Base-by-base conservation (phyloP, 306 rosid species). In the Parietaria judaica region DNA sequence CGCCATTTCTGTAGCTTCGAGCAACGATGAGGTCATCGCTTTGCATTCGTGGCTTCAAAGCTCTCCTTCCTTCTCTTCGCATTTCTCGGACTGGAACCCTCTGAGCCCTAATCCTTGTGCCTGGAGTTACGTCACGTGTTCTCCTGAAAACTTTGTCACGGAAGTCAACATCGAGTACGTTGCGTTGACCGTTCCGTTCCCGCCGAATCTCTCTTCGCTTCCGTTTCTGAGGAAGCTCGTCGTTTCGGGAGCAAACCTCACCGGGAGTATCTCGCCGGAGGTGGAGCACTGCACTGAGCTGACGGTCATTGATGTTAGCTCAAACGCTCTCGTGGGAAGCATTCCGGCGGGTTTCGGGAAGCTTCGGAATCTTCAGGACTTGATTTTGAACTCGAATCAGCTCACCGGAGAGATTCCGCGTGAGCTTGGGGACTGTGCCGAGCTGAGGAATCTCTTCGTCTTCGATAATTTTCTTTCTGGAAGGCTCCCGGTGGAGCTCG, bases 121-220 rank as follows among this genome's bases (percentile, higher is more conserved):
- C 4, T 86, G 97, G 95, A 48, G 84, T 16, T 76, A 55, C 78
- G 74, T 90, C 66, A 84, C 77, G 44, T 86, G 97, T 61, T 90
- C 95, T n/a, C 10, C 80, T 23, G 50, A 69, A 35, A 74, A 60
- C 49, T 66, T 54, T 61, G 94, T 90, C 58, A 86, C 80, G 0
- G 90, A 81, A 66, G 76, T 90, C 13, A 75, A 56, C 50, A 86
- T 90, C 38, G 81, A 80, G 60, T 69, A 56, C 11, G n/a, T 72
- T 68, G 80, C 75, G 69, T 63, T 90, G 52, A 85, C 76, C 48
- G 75, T 90, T 70, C 82, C 94, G 7, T 79, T 86, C 61, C 95
- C 88, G 69, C 60, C 85, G 7, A 84, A 79, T 53, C 65, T 86
- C 39, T 80, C 95, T 10, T 74, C 90, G 15, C 14, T 86, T 72